phyloP scores from a whole-genome alignment of 2,329 filamentous ascomycete species.

The Arthrinium phaeospermum region DNA sequence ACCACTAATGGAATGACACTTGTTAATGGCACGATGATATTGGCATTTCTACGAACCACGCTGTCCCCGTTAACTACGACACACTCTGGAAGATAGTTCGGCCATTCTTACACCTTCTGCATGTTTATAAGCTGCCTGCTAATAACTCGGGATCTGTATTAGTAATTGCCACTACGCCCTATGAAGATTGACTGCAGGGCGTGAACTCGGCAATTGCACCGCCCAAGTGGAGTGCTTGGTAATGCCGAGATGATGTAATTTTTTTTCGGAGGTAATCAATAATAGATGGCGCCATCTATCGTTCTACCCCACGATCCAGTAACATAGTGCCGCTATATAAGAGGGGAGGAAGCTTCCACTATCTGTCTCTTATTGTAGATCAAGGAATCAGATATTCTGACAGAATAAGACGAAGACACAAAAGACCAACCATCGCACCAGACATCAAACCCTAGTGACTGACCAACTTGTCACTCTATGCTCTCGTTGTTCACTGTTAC shows the following conservation, averaged over 20 bases:
- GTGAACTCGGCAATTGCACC: not conserved
- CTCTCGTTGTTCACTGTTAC: not conserved
- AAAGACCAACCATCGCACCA: not conserved
- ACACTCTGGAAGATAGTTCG: not conserved
- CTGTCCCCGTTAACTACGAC: not conserved
- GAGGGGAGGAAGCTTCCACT: not conserved
- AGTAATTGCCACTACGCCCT: slow-evolving; percentile 3
- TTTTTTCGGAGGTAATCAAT: slow-evolving; percentile 14
- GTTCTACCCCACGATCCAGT: slow-evolving; percentile 11
- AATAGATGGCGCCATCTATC: slow-evolving; percentile 8
- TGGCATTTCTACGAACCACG: not conserved
- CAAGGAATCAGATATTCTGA: not conserved
- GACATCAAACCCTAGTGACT: not conserved
- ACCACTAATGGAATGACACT: not conserved
- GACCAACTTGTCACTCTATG: not conserved
- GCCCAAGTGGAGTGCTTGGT: slow-evolving; percentile 7
- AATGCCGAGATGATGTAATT: slow-evolving; percentile 14
- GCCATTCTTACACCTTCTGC: not conserved
- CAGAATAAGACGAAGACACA: not conserved
- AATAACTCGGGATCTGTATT: slow-evolving; percentile 3
- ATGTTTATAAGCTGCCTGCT: slow-evolving; percentile 2
- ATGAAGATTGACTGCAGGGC: not conserved
- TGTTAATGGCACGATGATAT: not conserved
- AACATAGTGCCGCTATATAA: not conserved
- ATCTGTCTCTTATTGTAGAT: not conserved